Conservation (phyloP, 2,329 filamentous ascomycete species). For the Juglanconis oblonga region DNA sequence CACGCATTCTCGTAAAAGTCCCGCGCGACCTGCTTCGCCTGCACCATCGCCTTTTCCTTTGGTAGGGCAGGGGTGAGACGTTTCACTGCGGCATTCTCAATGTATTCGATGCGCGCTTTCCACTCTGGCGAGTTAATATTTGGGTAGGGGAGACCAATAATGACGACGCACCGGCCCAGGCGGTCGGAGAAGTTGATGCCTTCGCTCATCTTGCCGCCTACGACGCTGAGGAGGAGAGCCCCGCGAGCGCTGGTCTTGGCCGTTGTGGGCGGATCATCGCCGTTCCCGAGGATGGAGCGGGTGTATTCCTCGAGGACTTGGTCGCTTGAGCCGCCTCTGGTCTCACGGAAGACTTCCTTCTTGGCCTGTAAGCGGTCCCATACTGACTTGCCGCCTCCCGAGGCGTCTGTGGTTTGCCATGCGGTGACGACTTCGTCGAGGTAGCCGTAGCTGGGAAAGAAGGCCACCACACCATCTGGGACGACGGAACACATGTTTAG, state of each 20-base stretch:
- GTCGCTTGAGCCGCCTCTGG: conserved; percentile 57
- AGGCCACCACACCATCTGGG: conserved; percentile 86
- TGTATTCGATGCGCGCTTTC: conserved; percentile 86
- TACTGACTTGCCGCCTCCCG: conserved; percentile 36
- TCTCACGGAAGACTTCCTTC: conserved; percentile 63
- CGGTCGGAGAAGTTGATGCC: conserved; percentile 97
- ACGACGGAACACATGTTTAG: conserved; percentile 69
- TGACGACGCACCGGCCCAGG: conserved; percentile 82
- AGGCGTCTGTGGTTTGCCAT: conserved; percentile 49
- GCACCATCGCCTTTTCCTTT: conserved; percentile 29
- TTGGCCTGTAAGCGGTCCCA: conserved; percentile 57
- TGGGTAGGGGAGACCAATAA: conserved; percentile 91
- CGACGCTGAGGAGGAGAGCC: conserved; percentile 81
- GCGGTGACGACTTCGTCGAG: conserved; percentile 67
- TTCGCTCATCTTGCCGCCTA: conserved; percentile 93
- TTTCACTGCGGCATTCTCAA: conserved; percentile 59
- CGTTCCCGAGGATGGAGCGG: conserved; percentile 56
- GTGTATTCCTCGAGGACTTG: conserved; percentile 73
- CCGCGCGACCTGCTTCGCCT: conserved; percentile 57
- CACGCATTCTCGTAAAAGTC: conserved; percentile 93
- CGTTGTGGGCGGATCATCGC: conserved; percentile 22
- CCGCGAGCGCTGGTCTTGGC: conserved; percentile 43
- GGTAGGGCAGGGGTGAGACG: conserved; percentile 27
- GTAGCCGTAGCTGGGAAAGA: conserved; percentile 95
- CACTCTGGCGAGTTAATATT: conserved; percentile 88